Base-by-base conservation (phyloP, 2,329 filamentous ascomycete genomes). In the Hansfordia pulvinata region DNA sequence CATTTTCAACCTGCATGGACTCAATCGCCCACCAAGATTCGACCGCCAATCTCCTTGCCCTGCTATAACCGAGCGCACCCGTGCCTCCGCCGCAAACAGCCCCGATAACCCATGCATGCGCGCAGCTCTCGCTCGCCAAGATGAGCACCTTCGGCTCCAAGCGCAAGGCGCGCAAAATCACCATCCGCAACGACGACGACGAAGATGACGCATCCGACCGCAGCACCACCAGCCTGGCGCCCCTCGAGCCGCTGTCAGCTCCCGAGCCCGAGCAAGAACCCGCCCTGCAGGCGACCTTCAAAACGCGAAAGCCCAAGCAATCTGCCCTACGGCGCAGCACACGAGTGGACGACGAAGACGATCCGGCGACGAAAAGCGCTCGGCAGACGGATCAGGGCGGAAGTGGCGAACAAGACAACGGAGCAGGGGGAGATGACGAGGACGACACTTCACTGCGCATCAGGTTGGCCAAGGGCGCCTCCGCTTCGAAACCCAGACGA, bases 101-200 rank as follows among this genome's bases (percentile, higher is more conserved):
- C 35, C 29, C 24, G 25, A 29, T 25, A 30, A 19, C 11, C 10
- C 7, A 20, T 25, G 1, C 11, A 29, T 20, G 12, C 9, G 14
- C 16, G 18, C 12, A 34, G 19, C 8, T 26, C 17, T 20, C 11
- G 12, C 15, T 11, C 19, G 18, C 31, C 36, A 53, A 30, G 9
- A 71, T 71, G 65, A 65, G 57, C 36, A 52, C 63, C 5, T 75
- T 76, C 30, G 58, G 56, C 4, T 50, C 59, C 2, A 76, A 70
- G 41, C 56, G 70, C 36, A 85, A 90, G 40, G 75, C 81, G 24
- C 77, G 81, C 37, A 79, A 85, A 43, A 80, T 93, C 39, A 77
- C 73, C 24, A 60, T 71, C 0, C 62, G 71, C 21, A 79, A 83
- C 23, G 71, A 76, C 9, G 73, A 81, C 4, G 76, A 75, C 2